Evolutionary conservation across 1,284 basidiomycete species (phyloP).

Genomic region (Neonothopanus nambi): DNA sequence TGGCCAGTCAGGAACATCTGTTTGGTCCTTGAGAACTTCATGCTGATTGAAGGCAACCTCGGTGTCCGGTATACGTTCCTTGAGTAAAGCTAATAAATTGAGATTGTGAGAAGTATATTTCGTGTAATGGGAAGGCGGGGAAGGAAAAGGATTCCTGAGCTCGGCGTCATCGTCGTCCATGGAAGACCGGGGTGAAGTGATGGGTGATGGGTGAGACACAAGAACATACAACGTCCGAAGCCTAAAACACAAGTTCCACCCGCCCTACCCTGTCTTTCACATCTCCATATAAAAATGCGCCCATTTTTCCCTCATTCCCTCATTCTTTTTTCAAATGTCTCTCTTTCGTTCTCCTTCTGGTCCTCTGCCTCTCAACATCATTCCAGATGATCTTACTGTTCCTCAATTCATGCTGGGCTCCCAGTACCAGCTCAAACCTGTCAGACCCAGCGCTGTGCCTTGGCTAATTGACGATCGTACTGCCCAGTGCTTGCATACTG

Average conservation of each 20-base stretch:
- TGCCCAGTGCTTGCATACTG: slow-evolving; percentile 44
- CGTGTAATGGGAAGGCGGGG: slow-evolving; percentile 76
- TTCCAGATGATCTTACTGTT: slow-evolving; percentile 69
- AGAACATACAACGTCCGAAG: too few species aligned
- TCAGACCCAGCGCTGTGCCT: slow-evolving; percentile 42
- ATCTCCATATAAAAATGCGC: background rate
- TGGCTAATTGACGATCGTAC: slow-evolving; percentile 71
- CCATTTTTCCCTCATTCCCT: background rate
- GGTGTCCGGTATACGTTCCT: slow-evolving; percentile 42
- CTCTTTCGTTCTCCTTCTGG: slow-evolving; percentile 2
- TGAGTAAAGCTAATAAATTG: slow-evolving; percentile 58
- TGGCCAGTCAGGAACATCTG: slow-evolving; percentile 72
- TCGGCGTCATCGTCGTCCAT: slow-evolving; percentile 75
- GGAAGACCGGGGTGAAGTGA: slow-evolving; percentile 1
- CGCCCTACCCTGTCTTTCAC: slow-evolving; percentile 11
- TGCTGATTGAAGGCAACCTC: slow-evolving; percentile 50
- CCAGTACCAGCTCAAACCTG: slow-evolving; percentile 49
- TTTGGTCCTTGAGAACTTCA: slow-evolving; percentile 62
- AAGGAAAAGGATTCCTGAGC: slow-evolving; percentile 79
- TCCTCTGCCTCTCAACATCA: slow-evolving; percentile 35
- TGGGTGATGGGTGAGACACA: background rate
- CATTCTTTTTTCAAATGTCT: background rate
- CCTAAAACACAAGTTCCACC: too few species aligned
- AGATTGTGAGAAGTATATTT: slow-evolving; percentile 73
- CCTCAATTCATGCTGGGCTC: slow-evolving; percentile 73